Evolutionary conservation across 495 filamentous ascomycete species (phyloP), one percentile per base, ranked within the genome.

Genomic region (Neurospora sp.): DNA sequence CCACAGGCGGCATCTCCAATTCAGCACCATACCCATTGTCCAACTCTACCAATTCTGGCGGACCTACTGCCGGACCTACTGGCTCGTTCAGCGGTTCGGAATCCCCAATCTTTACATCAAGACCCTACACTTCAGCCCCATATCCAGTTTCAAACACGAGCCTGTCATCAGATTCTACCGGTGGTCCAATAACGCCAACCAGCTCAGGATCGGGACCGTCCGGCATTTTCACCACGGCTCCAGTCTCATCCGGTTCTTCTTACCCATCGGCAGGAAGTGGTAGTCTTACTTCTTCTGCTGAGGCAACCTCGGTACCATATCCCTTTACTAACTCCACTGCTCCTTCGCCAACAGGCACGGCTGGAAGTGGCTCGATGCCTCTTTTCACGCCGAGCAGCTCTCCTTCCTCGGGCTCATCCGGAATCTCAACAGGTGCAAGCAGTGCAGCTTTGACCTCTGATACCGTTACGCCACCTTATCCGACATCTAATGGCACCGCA

Each of bases 11-110:
- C 6, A 35, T 69, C 14, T 74, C 77, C 3, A 74, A 71, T 10
- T 78, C 80, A n/a, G 74, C 73, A 20, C 74, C 78, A 9, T 80
- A 77, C 44, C 75, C 80, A 18, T 68, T 74, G 27, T 75, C 74
- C 1, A 82, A 81, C 73, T 76, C 59, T 11, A 80, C 74, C 40
- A 41, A 35, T 22, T 37, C 61, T 18, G 39, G 73, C 39, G 77
- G 73, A 4, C 73, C 78, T 38, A 79, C 78, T 68, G 39, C 73
- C 41, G 77, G 73, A 1, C 70, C 78, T 38, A 78, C 76, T 66
- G 74, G 66, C 10, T 38, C 70, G 35, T 39, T 71, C 3, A 18
- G 73, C 18, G 48, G 69, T 53, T 59, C 74, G 11, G 20, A 31
- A 14, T 41, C 61, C 71, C 38, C 41, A 14, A 40, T 48, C n/a